Evolutionary conservation across 805 yeast species (phyloP), one percentile per base, ranked within the genome.

Genomic region (Spathaspora arborariae): DNA sequence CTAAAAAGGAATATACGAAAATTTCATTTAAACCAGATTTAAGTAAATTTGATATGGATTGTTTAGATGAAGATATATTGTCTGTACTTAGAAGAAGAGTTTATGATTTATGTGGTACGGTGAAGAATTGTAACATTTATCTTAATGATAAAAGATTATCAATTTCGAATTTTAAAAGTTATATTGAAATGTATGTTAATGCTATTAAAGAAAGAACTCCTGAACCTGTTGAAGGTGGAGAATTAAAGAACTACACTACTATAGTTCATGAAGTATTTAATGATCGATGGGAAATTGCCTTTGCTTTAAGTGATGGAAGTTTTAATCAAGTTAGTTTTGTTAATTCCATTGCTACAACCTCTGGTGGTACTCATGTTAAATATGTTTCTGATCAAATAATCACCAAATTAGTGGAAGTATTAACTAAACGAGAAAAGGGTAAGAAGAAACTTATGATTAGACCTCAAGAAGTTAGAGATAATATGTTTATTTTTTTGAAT

Each of bases 251-350:
- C 34, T 63, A 60, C 49, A 67, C 72, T 13, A 64, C 74, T 1
- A 77, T 94, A 45, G 84, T 94, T 10, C 87, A 90, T 61, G 94
- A 88, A 64, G 79, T 81, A 39, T 65, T 90, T 39, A 86, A 83
- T 58, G 94, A 87, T 48, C 78, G 97, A 52, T 94, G 99, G 99
- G 99, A 94, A 65, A 66, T 94, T 50, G 99, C 96, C 0, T 92
- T 94, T 70, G 92, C 96, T 1, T 85, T 90, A 4, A 87, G 97
- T 38, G 96, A 90, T 58, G 92, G 91, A 3, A 69, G 79, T 2
- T 94, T 94, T 67, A 88, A 88, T 57, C 99, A 94, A 64, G 94
- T 94, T 38, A 91, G 97, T 30, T 94, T 94, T 69, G 99, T 94
- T 13, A 94, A 94, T 63, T 90, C 97, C 5, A 94, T 94, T 62